Evolutionary conservation across 352 stramenopile genomes (phyloP).

Genomic region (Phytophthora macrochlamydospora): DNA sequence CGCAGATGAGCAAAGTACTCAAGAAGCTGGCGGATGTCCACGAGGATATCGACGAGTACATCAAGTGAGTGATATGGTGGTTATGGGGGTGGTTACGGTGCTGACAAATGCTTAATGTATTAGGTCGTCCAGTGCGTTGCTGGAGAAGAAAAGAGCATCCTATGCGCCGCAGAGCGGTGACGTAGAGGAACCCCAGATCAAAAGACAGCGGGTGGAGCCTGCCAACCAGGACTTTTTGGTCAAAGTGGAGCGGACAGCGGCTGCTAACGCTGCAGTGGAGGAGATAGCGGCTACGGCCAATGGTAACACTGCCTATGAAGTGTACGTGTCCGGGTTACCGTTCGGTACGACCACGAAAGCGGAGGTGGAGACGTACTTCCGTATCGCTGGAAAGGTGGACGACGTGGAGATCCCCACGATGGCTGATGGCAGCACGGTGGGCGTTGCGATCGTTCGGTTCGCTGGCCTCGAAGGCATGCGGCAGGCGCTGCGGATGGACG

Average conservation of each 20-base stretch:
- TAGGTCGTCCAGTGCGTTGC: constrained; percentile 46
- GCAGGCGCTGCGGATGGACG: constrained; percentile 65
- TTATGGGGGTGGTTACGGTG: neutral
- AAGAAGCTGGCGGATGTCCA: constrained; percentile 40
- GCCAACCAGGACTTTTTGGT: constrained; percentile 38
- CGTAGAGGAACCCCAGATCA: constrained; percentile 31
- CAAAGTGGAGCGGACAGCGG: constrained; percentile 54
- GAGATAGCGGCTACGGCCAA: constrained; percentile 7
- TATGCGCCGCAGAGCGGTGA: constrained; percentile 19
- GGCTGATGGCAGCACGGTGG: constrained; percentile 71
- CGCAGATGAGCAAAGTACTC: constrained; percentile 48
- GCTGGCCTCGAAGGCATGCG: constrained; percentile 50
- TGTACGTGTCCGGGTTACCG: constrained; percentile 72
- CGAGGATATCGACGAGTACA: constrained; percentile 66
- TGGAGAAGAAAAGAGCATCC: constrained; percentile 38
- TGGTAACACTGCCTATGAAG: constrained; percentile 36
- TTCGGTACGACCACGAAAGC: constrained; percentile 50
- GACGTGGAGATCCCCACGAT: constrained; percentile 75
- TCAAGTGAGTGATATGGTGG: constrained; percentile 40
- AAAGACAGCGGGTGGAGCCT: constrained; percentile 39
- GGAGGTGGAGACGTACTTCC: constrained; percentile 72
- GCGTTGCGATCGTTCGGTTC: constrained; percentile 70
- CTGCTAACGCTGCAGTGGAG: constrained; percentile 22
- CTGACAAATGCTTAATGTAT: constrained; percentile 1
- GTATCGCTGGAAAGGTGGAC: constrained; percentile 50